Evolutionary conservation across 83 land plant species (phyloP), one percentile per base, ranked within the genome.

Genomic region (Picea engelmannii): DNA sequence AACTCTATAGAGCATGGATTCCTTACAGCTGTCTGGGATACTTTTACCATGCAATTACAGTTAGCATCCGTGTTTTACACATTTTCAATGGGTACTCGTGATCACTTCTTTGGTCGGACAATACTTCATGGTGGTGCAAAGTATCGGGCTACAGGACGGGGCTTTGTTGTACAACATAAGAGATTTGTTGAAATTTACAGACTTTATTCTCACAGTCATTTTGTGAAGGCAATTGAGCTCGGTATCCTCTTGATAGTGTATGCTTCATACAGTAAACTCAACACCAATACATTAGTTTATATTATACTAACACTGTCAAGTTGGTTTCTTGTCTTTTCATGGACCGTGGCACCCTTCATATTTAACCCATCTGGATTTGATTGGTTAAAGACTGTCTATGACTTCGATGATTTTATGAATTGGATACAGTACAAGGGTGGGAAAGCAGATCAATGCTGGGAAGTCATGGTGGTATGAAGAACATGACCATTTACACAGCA

Each of bases 41-140:
- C 92, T 73, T 23, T 95, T 42, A 95, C 90, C 62, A 96, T 96
- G 96, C 99, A 93, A 83, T 75, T 95, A 10, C 96, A 96, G 84
- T 89, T 96, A 25, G 93, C 93, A 6, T 96, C 99, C 49, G 79
- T 95, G 21, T 96, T 96, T 76, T 95, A 88, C 83, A 95, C 96
- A n/a, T 96, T 96, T 82, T 96, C 98, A 16, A 87, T 96, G 96
- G 99, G 98, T 64, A 96, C 99, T 35, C 88, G 88, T 4, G 80
- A 91, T 31, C 96, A 96, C 79, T 96, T 77, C 87, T 96, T 93
- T 84, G 99, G 99, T 0, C 87, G 96, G 24, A 96, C 98, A n/a
- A 88, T 96, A 70, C 95, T 96, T 70, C 98, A 96, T 84, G 99
- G 98, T 1, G 99, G 99, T 77, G 99, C 96, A 38, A 95, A 92